Percentiles rank a stretch among this genome's conserved stretches.
phyloP scores from a whole-genome alignment of 2,329 filamentous ascomycete species.

The Chaetomiaceae sp. region DNA sequence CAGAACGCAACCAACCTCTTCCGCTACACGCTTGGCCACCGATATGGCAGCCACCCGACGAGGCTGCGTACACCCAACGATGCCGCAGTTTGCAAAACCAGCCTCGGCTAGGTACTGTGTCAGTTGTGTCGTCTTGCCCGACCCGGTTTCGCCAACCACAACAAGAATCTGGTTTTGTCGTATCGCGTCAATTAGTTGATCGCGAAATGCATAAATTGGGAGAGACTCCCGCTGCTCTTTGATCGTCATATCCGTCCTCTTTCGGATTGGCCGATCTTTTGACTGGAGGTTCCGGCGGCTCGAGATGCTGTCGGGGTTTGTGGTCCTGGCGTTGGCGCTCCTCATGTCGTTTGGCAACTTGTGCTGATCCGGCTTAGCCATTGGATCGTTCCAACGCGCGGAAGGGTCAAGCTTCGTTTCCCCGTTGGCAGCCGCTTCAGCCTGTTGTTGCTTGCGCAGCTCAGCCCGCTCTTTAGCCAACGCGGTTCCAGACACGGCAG shows the following conservation, averaged over 20 bases:
- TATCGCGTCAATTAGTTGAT: slow-evolving; percentile 82
- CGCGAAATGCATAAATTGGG: slow-evolving; percentile 84
- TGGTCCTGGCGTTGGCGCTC: slow-evolving; percentile 42
- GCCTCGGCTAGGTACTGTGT: slow-evolving; percentile 93
- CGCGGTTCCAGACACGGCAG: slow-evolving; percentile 86
- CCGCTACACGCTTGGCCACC: slow-evolving; percentile 91
- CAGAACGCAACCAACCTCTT: slow-evolving; percentile 87
- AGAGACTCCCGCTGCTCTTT: slow-evolving; percentile 89
- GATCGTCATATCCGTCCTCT: slow-evolving; percentile 84
- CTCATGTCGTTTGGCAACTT: slow-evolving; percentile 83
- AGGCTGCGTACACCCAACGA: slow-evolving; percentile 94
- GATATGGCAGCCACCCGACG: slow-evolving; percentile 97
- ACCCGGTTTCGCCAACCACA: slow-evolving; percentile 95
- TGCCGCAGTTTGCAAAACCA: slow-evolving; percentile 78
- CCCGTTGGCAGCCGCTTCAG: slow-evolving; percentile 63
- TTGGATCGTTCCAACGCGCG: slow-evolving; percentile 93
- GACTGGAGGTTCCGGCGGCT: slow-evolving; percentile 49
- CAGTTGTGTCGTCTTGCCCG: slow-evolving; percentile 93
- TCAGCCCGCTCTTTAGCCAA: slow-evolving; percentile 88
- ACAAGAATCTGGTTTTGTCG: slow-evolving; percentile 84
- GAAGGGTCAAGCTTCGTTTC: slow-evolving; percentile 74
- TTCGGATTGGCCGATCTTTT: slow-evolving; percentile 76
- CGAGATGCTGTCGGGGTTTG: background rate
- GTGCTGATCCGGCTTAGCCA: slow-evolving; percentile 74
- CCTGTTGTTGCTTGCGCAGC: slow-evolving; percentile 80